Evolutionary conservation across 2,329 filamentous ascomycete genomes (phyloP).

Genomic region (Hypoxylon sp.): DNA sequence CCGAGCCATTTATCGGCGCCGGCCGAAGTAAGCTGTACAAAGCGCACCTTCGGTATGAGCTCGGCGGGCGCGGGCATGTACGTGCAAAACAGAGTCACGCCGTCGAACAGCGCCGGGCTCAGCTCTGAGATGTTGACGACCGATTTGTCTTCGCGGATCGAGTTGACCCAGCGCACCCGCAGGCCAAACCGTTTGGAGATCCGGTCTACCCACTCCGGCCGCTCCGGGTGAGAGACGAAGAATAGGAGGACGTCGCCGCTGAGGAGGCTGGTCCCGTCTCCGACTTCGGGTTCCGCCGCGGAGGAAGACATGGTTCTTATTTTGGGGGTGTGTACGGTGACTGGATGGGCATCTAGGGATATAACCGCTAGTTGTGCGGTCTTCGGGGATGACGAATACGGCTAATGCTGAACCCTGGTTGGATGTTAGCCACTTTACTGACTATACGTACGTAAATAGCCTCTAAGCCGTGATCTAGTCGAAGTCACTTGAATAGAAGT

Average conservation of each 20-base stretch:
- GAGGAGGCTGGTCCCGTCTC: constrained; percentile 13
- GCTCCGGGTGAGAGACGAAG: constrained; percentile 50
- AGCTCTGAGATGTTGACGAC: constrained; percentile 46
- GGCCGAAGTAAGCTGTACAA: constrained; percentile 59
- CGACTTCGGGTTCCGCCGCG: not conserved
- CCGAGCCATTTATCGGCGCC: constrained; percentile 57
- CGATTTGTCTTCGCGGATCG: constrained; percentile 30
- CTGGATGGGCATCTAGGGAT: no score
- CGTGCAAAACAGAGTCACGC: constrained; percentile 56
- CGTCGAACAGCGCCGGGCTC: constrained; percentile 51
- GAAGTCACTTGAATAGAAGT: not conserved
- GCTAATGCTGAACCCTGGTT: not conserved
- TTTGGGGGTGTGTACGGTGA: not conserved
- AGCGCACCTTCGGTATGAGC: constrained; percentile 54
- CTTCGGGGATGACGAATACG: no score
- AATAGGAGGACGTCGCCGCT: constrained; percentile 57
- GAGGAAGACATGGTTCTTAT: constrained; percentile 18
- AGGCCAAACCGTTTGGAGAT: constrained; percentile 53
- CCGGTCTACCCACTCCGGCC: constrained; percentile 52
- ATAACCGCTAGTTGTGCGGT: not conserved
- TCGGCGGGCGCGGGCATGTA: constrained; percentile 50
- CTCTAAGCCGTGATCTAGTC: not conserved
- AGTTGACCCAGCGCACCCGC: constrained; percentile 52
- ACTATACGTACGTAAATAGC: not conserved
- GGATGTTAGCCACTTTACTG: not conserved